Evolutionary conservation across 176 grass and related monocot species (phyloP).

Genomic region (Triticum urartu): DNA sequence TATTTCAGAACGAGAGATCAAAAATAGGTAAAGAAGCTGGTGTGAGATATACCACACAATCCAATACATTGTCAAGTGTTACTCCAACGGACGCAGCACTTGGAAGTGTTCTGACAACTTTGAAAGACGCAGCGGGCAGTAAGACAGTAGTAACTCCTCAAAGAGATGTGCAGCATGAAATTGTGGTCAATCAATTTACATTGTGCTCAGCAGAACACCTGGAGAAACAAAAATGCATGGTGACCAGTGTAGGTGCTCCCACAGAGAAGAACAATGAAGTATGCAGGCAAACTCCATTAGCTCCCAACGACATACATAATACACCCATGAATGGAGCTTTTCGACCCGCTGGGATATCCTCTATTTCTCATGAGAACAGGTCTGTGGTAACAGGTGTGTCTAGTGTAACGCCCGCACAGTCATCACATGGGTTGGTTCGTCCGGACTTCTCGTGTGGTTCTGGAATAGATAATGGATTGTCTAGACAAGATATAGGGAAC

Average conservation of each 20-base stretch:
- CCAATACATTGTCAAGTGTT: constrained; percentile 15
- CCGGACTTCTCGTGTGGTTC: constrained; percentile 23
- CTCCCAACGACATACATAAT: constrained; percentile 22
- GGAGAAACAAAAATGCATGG: constrained; percentile 31
- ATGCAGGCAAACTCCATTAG: constrained; percentile 18
- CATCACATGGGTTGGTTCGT: constrained; percentile 28
- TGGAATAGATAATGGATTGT: constrained; percentile 28
- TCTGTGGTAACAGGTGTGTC: constrained; percentile 23
- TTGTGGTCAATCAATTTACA: constrained; percentile 23
- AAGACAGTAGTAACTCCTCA: constrained; percentile 35
- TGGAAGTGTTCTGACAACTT: constrained; percentile 9
- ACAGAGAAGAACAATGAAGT: constrained; percentile 29
- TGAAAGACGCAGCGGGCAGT: constrained; percentile 23
- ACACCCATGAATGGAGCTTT: constrained; percentile 29
- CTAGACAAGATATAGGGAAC: constrained; percentile 20
- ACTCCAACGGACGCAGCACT: constrained; percentile 32
- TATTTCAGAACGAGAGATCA: constrained; percentile 37
- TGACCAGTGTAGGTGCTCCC: constrained; percentile 8
- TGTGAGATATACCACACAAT: constrained; percentile 26
- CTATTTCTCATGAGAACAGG: constrained; percentile 39
- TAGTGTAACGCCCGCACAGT: constrained; percentile 26
- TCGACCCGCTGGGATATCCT: constrained; percentile 15
- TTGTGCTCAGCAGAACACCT: constrained; percentile 8
- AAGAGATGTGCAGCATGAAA: constrained; percentile 30
- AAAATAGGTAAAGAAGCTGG: constrained; percentile 38